Evolutionary conservation across 768 basidiomycete species (phyloP).

Genomic region (Macrocybe gigantea): DNA sequence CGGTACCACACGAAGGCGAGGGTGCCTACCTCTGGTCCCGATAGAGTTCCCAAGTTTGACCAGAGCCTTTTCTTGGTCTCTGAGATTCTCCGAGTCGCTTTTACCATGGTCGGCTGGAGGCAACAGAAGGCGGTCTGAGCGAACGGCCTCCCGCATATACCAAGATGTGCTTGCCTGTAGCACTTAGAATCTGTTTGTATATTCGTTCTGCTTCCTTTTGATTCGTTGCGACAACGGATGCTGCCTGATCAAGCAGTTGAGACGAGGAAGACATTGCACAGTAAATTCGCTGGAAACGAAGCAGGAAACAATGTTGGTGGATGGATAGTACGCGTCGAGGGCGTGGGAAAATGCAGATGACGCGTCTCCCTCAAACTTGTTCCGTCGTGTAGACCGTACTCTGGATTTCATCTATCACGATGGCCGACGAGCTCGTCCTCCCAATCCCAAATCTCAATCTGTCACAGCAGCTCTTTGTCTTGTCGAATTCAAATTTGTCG

Average conservation of each 20-base stretch:
- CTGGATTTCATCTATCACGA: constrained; percentile 24
- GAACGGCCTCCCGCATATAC: not conserved
- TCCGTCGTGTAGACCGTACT: constrained; percentile 2
- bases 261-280: constrained; percentile 24
- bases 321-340: constrained; percentile 29
- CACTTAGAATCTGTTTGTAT: constrained; percentile 64
- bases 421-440: constrained; percentile 82
- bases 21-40: constrained; percentile 69
- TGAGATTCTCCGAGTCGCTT: constrained; percentile 46
- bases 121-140: constrained; percentile 10
- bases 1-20: not conserved
- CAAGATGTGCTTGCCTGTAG: constrained; percentile 17
- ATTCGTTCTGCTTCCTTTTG: constrained; percentile 63
- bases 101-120: constrained; percentile 23
- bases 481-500: constrained; percentile 55
- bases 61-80: constrained; percentile 82
- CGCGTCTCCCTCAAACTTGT: constrained; percentile 20
- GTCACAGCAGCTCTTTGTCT: constrained; percentile 72
- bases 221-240: constrained; percentile 34
- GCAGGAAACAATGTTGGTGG: constrained; percentile 11
- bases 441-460: constrained; percentile 85
- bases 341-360: constrained; percentile 28
- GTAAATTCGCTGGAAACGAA: constrained; percentile 3
- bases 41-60: constrained; percentile 85
- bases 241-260: constrained; percentile 53